Conservation (phyloP, 75 land plant species). For the Sequoiadendron giganteum region DNA sequence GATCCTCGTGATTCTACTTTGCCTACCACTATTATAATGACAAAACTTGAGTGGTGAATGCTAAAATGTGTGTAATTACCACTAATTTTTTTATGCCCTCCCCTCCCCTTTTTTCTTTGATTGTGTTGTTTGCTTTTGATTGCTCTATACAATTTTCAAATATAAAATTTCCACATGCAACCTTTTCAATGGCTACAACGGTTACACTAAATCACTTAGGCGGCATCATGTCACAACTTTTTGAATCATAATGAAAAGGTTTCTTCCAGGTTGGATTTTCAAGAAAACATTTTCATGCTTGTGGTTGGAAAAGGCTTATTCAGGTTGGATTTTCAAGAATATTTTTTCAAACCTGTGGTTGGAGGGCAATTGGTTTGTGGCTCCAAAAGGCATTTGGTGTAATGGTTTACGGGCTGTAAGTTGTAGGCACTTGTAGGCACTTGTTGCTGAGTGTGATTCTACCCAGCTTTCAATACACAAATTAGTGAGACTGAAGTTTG, state of each 20-base stretch:
- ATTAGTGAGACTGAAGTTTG: not conserved
- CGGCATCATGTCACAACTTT: not conserved
- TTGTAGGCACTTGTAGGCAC: too few relatives aligned
- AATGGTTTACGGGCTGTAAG: too few relatives aligned
- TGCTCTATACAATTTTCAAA: not conserved
- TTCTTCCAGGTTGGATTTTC: not conserved
- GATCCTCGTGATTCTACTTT: not conserved
- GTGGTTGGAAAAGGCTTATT: not conserved
- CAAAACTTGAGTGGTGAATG: not conserved
- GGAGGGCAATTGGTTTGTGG: not conserved
- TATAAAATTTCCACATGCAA: not conserved
- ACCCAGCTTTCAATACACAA: too few relatives aligned
- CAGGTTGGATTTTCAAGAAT: not conserved
- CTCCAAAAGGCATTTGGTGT: not conserved
- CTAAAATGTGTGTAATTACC: not conserved
- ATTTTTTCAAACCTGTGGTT: not conserved
- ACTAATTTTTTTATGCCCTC: not conserved
- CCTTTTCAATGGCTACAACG: not conserved
- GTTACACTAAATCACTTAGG: not conserved
- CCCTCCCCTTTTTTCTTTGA: not conserved
- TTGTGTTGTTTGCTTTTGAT: not conserved
- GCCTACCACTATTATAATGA: not conserved
- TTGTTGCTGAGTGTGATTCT: too few relatives aligned
- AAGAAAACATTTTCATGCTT: too few relatives aligned
- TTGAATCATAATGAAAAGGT: not conserved